Base-by-base conservation (phyloP, 768 basidiomycete genomes). In the Lactifluus pinguis region DNA sequence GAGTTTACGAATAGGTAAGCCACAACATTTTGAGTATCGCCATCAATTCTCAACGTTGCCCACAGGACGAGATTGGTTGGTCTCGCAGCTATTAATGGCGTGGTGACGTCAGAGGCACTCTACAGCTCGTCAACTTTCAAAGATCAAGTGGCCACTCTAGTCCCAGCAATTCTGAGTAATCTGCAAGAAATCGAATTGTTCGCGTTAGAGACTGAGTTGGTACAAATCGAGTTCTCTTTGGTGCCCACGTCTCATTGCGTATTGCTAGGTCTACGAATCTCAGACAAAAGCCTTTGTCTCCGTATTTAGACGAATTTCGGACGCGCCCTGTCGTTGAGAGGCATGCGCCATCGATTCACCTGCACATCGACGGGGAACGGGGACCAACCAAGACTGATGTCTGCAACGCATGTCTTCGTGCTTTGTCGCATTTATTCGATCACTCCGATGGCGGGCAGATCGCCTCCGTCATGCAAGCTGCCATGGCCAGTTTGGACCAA, bases 271-370 rank as follows among this genome's bases (percentile, higher is more conserved):
- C 83, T 39, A 72, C 74, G 15, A 76, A 76, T 25, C 80, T 90
- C 60, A 87, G 85, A 69, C 84, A 86, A 52, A 79, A 85, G 44
- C 80, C 90, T 1, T 79, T 77, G 3, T 92, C 92, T 1, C 83
- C 86, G 2, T 94, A 90, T 71, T 76, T 95, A 66, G 83, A 83
- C 13, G 92, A 95, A 69, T 95, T 94, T 67, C 82, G 91, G 39
- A 84, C 85, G 5, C 79, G 88, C 57, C 92, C 94, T 11, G 75
- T 84, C 2, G 76, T 84, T 14, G 89, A 95, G 70, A 77, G 94
- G 56, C 83, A 90, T 34, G 93, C 94, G 0, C 87, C 89, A 5
- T 95, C 93, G 1, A 87, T 97, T 14, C 93, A 95, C 69, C 75
- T 87, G 9, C 93, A 95, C 69, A 73, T 93, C 15, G 88, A 95